These are phyloP conservation scores for Penicillium sp. DNA, from an alignment of 2,329 filamentous ascomycete genomes.

Conservation along the genomic window DNA sequence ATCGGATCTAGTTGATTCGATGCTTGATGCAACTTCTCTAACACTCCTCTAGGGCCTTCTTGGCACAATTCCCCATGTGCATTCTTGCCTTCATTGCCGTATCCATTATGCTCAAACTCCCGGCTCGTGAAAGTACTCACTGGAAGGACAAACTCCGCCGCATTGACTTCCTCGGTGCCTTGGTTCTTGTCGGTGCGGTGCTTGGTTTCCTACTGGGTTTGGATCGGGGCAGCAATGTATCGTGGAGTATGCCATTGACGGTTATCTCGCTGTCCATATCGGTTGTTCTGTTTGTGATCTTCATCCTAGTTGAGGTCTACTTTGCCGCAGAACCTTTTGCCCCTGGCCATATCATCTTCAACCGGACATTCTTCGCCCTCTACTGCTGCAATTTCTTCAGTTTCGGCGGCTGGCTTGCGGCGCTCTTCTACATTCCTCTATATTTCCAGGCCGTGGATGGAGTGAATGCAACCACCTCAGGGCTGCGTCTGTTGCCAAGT, in stretches of 20 bases:
- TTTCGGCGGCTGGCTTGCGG: slow-evolving; percentile 63
- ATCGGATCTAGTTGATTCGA: background rate
- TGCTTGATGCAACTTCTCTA: slow-evolving; percentile 2
- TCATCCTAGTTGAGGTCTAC: slow-evolving; percentile 70
- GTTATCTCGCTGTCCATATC: slow-evolving; percentile 62
- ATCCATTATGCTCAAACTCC: slow-evolving; percentile 64
- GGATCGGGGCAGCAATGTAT: slow-evolving; percentile 73
- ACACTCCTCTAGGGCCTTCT: slow-evolving; percentile 62
- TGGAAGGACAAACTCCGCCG: slow-evolving; percentile 69
- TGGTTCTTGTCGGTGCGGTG: slow-evolving; percentile 68
- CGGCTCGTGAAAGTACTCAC: slow-evolving; percentile 60
- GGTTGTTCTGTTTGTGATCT: slow-evolving; percentile 65
- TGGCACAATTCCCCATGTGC: slow-evolving; percentile 71
- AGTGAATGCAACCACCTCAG: slow-evolving; percentile 65
- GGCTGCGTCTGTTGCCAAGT: slow-evolving; percentile 68
- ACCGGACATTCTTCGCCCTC: slow-evolving; percentile 67
- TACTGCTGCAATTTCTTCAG: slow-evolving; percentile 76
- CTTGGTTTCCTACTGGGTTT: slow-evolving; percentile 69
- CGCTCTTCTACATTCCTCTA: slow-evolving; percentile 74
- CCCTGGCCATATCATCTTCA: slow-evolving; percentile 73
- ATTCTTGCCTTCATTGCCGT: slow-evolving; percentile 68
- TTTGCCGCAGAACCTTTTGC: slow-evolving; percentile 74
- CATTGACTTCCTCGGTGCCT: slow-evolving; percentile 75
- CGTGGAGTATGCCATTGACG: slow-evolving; percentile 66
- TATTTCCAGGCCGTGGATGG: slow-evolving; percentile 76